phyloP scores from a whole-genome alignment of 1,284 basidiomycete species.

The Coniferiporia sulphurascens region DNA sequence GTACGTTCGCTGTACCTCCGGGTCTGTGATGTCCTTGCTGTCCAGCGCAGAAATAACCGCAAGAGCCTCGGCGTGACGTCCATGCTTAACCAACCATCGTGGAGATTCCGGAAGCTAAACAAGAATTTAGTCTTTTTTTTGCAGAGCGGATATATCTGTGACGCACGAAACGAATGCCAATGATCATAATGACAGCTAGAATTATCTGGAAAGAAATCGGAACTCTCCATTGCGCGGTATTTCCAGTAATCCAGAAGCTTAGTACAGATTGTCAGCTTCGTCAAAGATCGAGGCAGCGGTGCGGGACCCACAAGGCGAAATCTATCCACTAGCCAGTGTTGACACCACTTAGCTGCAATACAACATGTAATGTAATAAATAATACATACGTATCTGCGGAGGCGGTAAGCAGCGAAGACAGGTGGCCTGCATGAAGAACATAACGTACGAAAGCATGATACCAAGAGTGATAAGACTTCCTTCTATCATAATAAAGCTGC shows the following conservation, averaged over 20 bases:
- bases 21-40: slow-evolving; percentile 47
- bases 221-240: slow-evolving; percentile 64
- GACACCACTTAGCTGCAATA: not conserved
- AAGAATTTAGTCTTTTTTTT: not conserved
- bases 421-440: slow-evolving; percentile 34
- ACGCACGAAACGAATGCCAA: slow-evolving; percentile 51
- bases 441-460: slow-evolving; percentile 60
- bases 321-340: slow-evolving; percentile 47
- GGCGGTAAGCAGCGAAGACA: slow-evolving; percentile 27
- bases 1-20: slow-evolving; percentile 49
- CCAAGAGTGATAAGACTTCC: slow-evolving; percentile 67
- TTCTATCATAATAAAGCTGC: slow-evolving; percentile 65
- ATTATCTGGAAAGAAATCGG: slow-evolving; percentile 65
- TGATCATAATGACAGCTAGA: slow-evolving; percentile 57
- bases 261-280: slow-evolving; percentile 6
- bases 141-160: not conserved
- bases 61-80: slow-evolving; percentile 55
- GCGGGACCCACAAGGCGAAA: slow-evolving; percentile 45
- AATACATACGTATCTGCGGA: slow-evolving; percentile 38
- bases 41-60: slow-evolving; percentile 61
- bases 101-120: slow-evolving; percentile 64
- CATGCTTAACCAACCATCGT: slow-evolving; percentile 63
- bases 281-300: not conserved
- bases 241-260: slow-evolving; percentile 47
- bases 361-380: not conserved